Base-by-base conservation (phyloP, 768 basidiomycete genomes). In the Termitomyces sp. region DNA sequence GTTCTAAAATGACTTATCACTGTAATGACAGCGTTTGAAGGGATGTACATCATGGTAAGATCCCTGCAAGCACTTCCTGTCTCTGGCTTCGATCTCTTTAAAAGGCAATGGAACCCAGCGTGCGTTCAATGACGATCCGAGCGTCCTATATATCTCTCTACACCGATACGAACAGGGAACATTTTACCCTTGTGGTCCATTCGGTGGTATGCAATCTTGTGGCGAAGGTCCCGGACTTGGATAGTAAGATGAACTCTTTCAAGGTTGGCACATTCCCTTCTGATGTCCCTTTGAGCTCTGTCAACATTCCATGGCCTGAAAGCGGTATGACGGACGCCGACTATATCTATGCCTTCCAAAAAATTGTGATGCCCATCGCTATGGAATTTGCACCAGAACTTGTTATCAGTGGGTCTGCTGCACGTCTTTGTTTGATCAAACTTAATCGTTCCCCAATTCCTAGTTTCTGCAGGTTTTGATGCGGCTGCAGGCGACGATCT, bases 401-500 rank as follows among this genome's bases (percentile, higher is more conserved):
- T 4, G 93, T 99, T 6, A 95, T 98, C 62, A 93, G 97, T 98
- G 65, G 57, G 91, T 78, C 5, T 18, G 13, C 34, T 22, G 12
- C 30, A 54, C 20, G n/a, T 20, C 22, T 12, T 7, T 39, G 1
- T 45, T 50, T 2, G 47, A 39, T 30, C 47, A 16, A 36, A 42
- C 51, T 61, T 20, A 61, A 20, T 36, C 20, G 13, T 42, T 33
- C 9, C 44, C 57, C 33, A 50, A 2, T 67, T 15, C 30, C 16
- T 58, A 99, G 97, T 99, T 67, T 98, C 96, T 8, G 94, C 97
- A 18, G 97, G 97, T 3, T 99, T 98, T 68, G 97, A 99, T 67
- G 97, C 97, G 9, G 97, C 97, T 0, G 83, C 81, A 31, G 97
- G 97, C 4, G 97, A 99, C 67, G 85, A 87, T 39, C 80, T 99